These are phyloP conservation scores for Neoboletus brunneissimus DNA, from an alignment of 768 basidiomycete genomes.

Conservation along the genomic window DNA sequence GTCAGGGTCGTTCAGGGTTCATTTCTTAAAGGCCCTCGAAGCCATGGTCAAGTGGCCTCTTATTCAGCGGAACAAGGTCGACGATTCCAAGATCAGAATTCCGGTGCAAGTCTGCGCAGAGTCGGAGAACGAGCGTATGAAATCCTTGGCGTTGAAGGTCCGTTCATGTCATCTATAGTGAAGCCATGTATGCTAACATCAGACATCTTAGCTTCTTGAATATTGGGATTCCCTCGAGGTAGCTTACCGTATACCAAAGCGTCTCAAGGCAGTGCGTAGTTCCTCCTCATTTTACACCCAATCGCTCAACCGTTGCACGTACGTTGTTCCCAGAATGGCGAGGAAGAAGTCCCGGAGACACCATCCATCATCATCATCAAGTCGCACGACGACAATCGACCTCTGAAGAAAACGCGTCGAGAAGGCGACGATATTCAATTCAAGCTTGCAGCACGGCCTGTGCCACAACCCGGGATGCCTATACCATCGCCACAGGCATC, in stretches of 20 bases:
- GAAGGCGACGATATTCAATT: constrained; percentile 28
- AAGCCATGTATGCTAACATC: background rate
- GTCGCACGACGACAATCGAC: constrained; percentile 29
- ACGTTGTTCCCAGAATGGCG: constrained; percentile 26
- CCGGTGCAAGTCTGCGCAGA: constrained; percentile 56
- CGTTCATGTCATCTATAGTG: constrained; percentile 7
- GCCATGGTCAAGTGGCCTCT: constrained; percentile 79
- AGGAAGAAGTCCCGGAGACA: constrained; percentile 26
- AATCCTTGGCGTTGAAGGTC: constrained; percentile 62
- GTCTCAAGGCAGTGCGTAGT: constrained; percentile 42
- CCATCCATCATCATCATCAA: constrained; percentile 18
- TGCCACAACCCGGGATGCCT: background rate
- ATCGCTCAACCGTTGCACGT: constrained; percentile 3
- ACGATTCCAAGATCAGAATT: constrained; percentile 71
- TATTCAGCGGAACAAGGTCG: constrained; percentile 85
- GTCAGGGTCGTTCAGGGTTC: background rate
- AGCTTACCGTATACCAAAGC: constrained; percentile 87
- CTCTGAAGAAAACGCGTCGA: constrained; percentile 32
- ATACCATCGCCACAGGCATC: background rate
- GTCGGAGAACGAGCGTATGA: constrained; percentile 56
- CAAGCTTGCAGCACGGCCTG: constrained; percentile 4
- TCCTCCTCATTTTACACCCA: background rate
- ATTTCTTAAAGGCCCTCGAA: constrained; percentile 49
- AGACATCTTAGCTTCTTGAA: constrained; percentile 56
- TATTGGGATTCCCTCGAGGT: constrained; percentile 76